Percentiles rank a stretch among this genome's conserved stretches.
These are phyloP conservation scores for Thermochaetoides dissita DNA, from an alignment of 2,329 filamentous ascomycete species.

Conservation along the genomic window DNA sequence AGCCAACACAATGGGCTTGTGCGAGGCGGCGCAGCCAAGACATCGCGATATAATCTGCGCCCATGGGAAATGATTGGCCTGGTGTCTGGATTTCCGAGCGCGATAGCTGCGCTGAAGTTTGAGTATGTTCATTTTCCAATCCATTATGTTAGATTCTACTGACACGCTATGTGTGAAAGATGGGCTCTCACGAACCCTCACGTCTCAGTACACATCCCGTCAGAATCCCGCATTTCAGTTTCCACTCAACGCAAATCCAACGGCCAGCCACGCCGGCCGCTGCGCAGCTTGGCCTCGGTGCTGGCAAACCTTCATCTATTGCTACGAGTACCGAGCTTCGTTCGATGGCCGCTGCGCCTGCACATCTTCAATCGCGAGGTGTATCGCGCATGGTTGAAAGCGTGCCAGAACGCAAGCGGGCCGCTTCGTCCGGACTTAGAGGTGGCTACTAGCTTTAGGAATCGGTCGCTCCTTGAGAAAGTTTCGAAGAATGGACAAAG, in stretches of 20 bases:
- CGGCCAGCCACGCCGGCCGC: constrained; percentile 42
- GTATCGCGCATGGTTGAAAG: constrained; percentile 51
- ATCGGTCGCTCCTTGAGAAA: constrained; percentile 3
- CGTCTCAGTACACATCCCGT: constrained; percentile 62
- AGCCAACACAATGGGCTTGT: constrained; percentile 81
- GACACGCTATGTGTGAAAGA: constrained; percentile 28
- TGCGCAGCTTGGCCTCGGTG: constrained; percentile 49
- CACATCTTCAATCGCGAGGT: constrained; percentile 66
- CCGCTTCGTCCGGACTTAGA: constrained; percentile 33
- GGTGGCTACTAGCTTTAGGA: constrained; percentile 43
- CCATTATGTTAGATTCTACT: background rate
- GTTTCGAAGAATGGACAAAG: too few relatives aligned
- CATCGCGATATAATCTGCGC: constrained; percentile 50
- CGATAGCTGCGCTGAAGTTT: constrained; percentile 80
- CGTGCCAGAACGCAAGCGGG: constrained; percentile 35
- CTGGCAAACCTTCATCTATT: constrained; percentile 72
- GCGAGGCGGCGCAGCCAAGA: constrained; percentile 69
- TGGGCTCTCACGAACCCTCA: constrained; percentile 89
- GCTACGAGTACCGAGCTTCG: constrained; percentile 65
- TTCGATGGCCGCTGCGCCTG: constrained; percentile 66
- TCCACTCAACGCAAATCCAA: constrained; percentile 37
- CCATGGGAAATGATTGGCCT: constrained; percentile 88
- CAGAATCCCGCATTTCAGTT: constrained; percentile 42
- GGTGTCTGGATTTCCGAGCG: constrained; percentile 78
- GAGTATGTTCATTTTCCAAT: constrained; percentile 45